Conservation (phyloP, 2,329 filamentous ascomycete genomes). For the Metarhizium sp. region DNA sequence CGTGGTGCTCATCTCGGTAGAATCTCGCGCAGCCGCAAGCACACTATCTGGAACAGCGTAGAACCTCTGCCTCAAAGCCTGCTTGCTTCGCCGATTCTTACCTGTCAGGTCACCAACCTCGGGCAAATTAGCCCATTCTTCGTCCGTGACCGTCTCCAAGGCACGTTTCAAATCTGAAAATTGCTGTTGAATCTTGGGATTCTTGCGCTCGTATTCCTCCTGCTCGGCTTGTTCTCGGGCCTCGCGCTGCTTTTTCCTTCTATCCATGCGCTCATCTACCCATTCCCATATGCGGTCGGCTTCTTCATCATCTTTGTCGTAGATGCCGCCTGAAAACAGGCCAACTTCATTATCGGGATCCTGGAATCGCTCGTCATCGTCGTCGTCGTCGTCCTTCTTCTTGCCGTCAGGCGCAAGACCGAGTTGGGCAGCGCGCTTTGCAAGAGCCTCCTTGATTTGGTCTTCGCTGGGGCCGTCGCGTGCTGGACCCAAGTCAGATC, state of each 20-base stretch:
- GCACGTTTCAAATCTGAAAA: conserved; percentile 94
- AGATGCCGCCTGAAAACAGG: conserved; percentile 88
- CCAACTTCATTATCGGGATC: conserved; percentile 97
- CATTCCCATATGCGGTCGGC: conserved; percentile 92
- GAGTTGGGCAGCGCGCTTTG: conserved; percentile 81
- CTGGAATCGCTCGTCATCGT: conserved; percentile 75
- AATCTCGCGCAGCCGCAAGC: conserved; percentile 73
- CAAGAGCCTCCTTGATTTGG: conserved; percentile 95
- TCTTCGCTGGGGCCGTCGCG: conserved; percentile 93
- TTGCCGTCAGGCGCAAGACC: conserved; percentile 62
- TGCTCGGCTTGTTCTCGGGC: conserved; percentile 82
- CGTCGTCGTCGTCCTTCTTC: conserved; percentile 62
- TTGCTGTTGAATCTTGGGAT: conserved; percentile 96
- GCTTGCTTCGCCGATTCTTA: conserved; percentile 78
- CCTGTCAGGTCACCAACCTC: conserved; percentile 96
- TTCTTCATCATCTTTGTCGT: conserved; percentile 96
- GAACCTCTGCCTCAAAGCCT: conserved; percentile 75
- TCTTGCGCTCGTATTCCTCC: conserved; percentile 93
- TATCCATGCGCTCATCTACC: conserved; percentile 95
- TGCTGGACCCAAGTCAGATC: conserved; percentile 91
- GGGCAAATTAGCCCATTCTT: conserved; percentile 92
- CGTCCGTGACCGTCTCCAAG: conserved; percentile 78
- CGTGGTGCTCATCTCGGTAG: conserved; percentile 75
- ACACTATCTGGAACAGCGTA: conserved; percentile 97
- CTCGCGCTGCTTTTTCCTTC: conserved; percentile 86